phyloP scores from a whole-genome alignment of 305 asterid species.

The Ilex paraguariensis region DNA sequence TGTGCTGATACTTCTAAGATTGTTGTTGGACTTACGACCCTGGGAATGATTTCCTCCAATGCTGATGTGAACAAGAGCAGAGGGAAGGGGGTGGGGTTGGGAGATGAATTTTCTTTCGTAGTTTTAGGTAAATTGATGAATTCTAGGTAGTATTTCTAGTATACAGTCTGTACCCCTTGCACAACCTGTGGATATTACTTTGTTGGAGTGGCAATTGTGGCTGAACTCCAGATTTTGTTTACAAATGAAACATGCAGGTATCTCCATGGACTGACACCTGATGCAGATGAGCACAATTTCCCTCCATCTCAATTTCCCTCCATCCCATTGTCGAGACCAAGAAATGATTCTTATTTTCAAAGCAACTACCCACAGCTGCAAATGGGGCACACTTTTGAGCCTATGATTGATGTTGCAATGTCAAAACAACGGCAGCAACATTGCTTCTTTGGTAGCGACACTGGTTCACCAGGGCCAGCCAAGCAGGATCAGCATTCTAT shows the following conservation, averaged over 20 bases:
- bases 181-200: too few species aligned
- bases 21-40: too few species aligned
- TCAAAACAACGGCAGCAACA: slow-evolving; percentile 65
- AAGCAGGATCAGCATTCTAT: slow-evolving; percentile 66
- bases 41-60: too few species aligned
- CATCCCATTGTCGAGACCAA: slow-evolving; percentile 42
- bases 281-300: slow-evolving; percentile 45
- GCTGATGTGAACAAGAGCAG: too few species aligned
- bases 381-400: slow-evolving; percentile 41
- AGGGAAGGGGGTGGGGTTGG: too few species aligned
- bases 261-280: slow-evolving; percentile 43
- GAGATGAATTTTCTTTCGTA: too few species aligned
- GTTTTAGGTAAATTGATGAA: too few species aligned
- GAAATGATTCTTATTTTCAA: slow-evolving; percentile 44
- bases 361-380: slow-evolving; percentile 44
- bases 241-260: slow-evolving; percentile 38
- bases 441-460: slow-evolving; percentile 57
- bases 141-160: too few species aligned
- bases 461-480: slow-evolving; percentile 36
- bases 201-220: too few species aligned
- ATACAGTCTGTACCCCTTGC: too few species aligned
- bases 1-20: too few species aligned
- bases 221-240: too few species aligned
- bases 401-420: slow-evolving; percentile 33
- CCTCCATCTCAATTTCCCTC: slow-evolving; percentile 58